Evolutionary conservation across 768 basidiomycete species (phyloP).

Genomic region (Rhodocollybia butyracea): DNA sequence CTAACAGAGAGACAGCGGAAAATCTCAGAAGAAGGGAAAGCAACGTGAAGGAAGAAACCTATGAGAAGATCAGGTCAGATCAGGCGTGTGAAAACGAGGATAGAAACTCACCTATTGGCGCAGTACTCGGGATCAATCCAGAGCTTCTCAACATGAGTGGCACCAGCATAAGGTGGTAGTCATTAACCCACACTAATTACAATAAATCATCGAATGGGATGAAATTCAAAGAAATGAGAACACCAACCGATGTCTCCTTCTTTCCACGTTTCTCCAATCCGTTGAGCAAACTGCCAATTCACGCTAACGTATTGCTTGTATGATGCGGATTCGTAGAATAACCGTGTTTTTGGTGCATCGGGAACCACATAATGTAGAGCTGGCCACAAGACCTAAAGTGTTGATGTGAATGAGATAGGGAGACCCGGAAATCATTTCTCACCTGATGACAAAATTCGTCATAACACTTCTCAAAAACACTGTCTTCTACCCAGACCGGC

Average conservation of each 20-base stretch:
- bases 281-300: conserved; percentile 86
- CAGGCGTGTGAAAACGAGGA: background rate
- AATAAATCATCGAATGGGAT: background rate
- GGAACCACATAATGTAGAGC: conserved; percentile 84
- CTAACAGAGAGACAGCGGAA: conserved; percentile 87
- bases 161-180: conserved; percentile 95
- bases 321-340: conserved; percentile 74
- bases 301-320: conserved; percentile 87
- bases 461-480: conserved; percentile 75
- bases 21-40: conserved; percentile 94
- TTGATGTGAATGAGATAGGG: conserved; percentile 17
- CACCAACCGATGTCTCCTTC: conserved; percentile 79
- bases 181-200: conserved; percentile 78
- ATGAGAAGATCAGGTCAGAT: conserved; percentile 23
- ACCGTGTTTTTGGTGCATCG: conserved; percentile 81
- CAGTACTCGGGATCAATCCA: conserved; percentile 47
- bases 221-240: conserved; percentile 3
- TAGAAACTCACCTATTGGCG: conserved; percentile 51
- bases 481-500: conserved; percentile 75
- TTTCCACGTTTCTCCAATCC: conserved; percentile 74
- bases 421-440: conserved; percentile 16
- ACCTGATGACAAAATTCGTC: conserved; percentile 84
- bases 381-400: conserved; percentile 67
- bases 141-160: conserved; percentile 79
- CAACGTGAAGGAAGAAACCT: conserved; percentile 95